Conservation (phyloP, 1,284 basidiomycete species). For the Trametes versicolor region DNA sequence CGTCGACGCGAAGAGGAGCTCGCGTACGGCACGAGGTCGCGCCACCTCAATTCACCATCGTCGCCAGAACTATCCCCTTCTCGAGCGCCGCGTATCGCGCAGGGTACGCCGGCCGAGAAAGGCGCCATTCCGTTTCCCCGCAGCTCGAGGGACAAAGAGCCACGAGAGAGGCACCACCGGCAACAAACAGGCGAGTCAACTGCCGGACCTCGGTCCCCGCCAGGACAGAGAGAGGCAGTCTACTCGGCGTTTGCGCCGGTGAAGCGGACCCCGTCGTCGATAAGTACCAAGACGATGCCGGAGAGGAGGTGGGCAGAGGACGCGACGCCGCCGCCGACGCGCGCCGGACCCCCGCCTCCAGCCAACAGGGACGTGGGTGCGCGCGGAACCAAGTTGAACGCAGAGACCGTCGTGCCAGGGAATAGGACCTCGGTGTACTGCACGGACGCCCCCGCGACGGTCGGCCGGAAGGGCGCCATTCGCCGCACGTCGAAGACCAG, state of each 20-base stretch:
- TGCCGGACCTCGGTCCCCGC: conserved; percentile 8
- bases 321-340: background rate
- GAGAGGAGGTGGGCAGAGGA: background rate
- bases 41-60: background rate
- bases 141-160: background rate
- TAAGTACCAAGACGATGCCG: background rate
- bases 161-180: background rate
- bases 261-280: background rate
- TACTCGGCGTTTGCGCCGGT: conserved; percentile 17
- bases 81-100: too few species aligned
- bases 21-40: conserved; percentile 12
- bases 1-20: conserved; percentile 19
- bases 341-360: background rate
- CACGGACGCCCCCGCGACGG: conserved; percentile 15
- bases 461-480: conserved; percentile 24
- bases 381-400: too few species aligned
- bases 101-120: background rate
- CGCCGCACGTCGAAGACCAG: conserved; percentile 18
- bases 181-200: conserved; percentile 2
- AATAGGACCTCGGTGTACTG: conserved; percentile 3
- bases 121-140: conserved; percentile 4
- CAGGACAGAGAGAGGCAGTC: background rate
- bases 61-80: too few species aligned
- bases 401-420: background rate
- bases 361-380: background rate